These are phyloP conservation scores for Pythium chondricola DNA, from an alignment of 352 stramenopile species.

Conservation along the genomic window DNA sequence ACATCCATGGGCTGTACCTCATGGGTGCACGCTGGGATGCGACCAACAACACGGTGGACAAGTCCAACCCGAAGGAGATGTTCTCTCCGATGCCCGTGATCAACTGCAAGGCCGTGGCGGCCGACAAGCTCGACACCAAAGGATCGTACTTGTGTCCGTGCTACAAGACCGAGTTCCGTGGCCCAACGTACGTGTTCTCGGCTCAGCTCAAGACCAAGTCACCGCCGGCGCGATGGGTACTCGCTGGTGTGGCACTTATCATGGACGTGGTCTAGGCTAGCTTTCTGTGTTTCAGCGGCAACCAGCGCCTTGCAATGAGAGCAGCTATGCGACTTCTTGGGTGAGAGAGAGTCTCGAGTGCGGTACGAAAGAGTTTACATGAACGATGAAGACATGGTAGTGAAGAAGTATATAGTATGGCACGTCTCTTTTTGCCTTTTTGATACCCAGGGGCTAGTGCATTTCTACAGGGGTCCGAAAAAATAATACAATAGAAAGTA, in stretches of 20 bases:
- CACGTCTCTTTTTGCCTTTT: too few species aligned
- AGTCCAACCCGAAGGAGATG: conserved; percentile 97
- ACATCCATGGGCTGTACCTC: conserved; percentile 92
- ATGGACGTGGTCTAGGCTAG: conserved; percentile 84
- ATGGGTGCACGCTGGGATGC: conserved; percentile 96
- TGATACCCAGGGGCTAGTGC: too few species aligned
- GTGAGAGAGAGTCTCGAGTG: background rate
- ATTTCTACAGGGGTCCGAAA: too few species aligned
- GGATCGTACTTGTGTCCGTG: conserved; percentile 94
- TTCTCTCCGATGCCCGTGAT: conserved; percentile 97
- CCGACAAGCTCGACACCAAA: conserved; percentile 94
- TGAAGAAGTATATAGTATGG: background rate
- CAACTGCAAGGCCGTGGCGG: conserved; percentile 94
- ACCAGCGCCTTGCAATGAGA: background rate
- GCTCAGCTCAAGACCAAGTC: conserved; percentile 97
- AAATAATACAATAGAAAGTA: too few species aligned
- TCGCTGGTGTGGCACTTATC: conserved; percentile 95
- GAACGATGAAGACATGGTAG: background rate
- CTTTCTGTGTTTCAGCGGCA: background rate
- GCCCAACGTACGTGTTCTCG: conserved; percentile 96
- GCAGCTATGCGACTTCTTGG: background rate
- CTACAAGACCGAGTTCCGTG: conserved; percentile 96
- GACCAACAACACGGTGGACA: conserved; percentile 90
- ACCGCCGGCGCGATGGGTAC: conserved; percentile 89
- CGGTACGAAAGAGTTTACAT: background rate